Percentiles rank a stretch among this genome's conserved stretches.
Conservation (phyloP, 2,329 filamentous ascomycete species). For the Diplodia intermedia region DNA sequence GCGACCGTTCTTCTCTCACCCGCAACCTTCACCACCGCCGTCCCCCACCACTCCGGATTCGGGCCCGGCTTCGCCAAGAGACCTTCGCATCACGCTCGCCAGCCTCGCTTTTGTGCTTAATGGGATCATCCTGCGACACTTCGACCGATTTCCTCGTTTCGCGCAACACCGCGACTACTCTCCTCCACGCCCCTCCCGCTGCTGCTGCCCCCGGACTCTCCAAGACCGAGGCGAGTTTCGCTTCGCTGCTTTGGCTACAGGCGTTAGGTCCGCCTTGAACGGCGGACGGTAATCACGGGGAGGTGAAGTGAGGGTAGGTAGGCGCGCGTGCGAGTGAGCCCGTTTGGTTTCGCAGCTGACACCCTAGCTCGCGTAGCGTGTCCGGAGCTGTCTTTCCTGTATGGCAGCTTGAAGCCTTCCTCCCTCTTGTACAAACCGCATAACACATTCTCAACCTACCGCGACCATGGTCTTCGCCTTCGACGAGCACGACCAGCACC, state of each 20-base stretch:
- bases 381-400: constrained; percentile 2
- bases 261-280: constrained; percentile 60
- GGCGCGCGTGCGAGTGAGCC: constrained; percentile 6
- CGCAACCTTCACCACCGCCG: constrained; percentile 5
- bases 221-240: constrained; percentile 56
- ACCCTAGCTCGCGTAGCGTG: constrained; percentile 19
- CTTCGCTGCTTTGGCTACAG: constrained; percentile 57
- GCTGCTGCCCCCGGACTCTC: constrained; percentile 43
- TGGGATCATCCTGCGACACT: constrained; percentile 52
- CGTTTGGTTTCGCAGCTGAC: constrained; percentile 30
- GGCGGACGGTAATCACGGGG: constrained; percentile 58
- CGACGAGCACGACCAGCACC: constrained; percentile 32
- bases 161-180: constrained; percentile 45
- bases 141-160: constrained; percentile 42
- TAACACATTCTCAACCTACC: not conserved
- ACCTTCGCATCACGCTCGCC: not conserved
- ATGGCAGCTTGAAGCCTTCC: constrained; percentile 15
- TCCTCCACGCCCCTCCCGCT: constrained; percentile 37
- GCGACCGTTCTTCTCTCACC: constrained; percentile 21
- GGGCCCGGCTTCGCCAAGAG: constrained; percentile 19
- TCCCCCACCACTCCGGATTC: constrained; percentile 23
- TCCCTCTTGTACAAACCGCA: constrained; percentile 26
- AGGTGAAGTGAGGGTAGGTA: constrained; percentile 25
- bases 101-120: constrained; percentile 43
- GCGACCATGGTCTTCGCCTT: constrained; percentile 32